These are phyloP conservation scores for Mychonastes homosphaera DNA, from an alignment of 139 green algal genomes.

Conservation along the genomic window DNA sequence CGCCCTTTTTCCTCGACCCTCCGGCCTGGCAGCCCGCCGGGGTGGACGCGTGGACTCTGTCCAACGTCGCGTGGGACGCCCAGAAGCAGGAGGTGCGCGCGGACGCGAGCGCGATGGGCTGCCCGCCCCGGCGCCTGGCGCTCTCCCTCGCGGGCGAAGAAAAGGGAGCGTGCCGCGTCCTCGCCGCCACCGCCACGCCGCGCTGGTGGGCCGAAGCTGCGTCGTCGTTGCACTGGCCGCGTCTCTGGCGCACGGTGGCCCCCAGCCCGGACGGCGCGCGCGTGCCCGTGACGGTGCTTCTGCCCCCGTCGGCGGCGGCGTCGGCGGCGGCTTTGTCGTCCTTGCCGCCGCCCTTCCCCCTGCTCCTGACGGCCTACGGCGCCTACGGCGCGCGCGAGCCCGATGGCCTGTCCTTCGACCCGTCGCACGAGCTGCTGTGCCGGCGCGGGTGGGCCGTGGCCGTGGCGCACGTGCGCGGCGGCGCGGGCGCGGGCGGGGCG, in stretches of 20 bases:
- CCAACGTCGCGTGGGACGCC: too few species aligned
- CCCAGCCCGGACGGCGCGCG: constrained; percentile 1
- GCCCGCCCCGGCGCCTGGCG: not conserved
- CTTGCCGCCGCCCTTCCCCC: too few species aligned
- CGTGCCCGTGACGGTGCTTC: constrained; percentile 3
- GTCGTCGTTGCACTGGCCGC: not conserved
- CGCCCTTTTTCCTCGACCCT: too few species aligned
- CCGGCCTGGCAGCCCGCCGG: too few species aligned
- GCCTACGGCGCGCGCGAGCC: constrained; percentile 11
- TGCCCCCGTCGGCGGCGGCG: not conserved
- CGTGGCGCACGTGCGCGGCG: constrained; percentile 14
- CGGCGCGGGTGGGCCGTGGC: constrained; percentile 9
- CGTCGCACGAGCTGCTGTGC: constrained; percentile 9
- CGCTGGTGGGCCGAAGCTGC: not conserved
- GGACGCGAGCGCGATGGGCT: not conserved
- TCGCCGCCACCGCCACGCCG: not conserved
- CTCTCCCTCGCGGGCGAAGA: not conserved
- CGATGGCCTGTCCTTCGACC: constrained; percentile 1
- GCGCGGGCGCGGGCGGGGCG: constrained; percentile 4
- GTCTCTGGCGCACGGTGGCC: too few species aligned
- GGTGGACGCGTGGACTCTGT: too few species aligned
- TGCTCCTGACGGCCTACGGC: constrained; percentile 15
- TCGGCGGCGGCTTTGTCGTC: not conserved
- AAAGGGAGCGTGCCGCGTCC: not conserved
- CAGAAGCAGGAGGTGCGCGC: not conserved